Percentiles rank a stretch among this genome's conserved stretches.
These are phyloP conservation scores for Exophiala phaeomuriformis DNA, from an alignment of 2,329 filamentous ascomycete species.

Conservation along the genomic window DNA sequence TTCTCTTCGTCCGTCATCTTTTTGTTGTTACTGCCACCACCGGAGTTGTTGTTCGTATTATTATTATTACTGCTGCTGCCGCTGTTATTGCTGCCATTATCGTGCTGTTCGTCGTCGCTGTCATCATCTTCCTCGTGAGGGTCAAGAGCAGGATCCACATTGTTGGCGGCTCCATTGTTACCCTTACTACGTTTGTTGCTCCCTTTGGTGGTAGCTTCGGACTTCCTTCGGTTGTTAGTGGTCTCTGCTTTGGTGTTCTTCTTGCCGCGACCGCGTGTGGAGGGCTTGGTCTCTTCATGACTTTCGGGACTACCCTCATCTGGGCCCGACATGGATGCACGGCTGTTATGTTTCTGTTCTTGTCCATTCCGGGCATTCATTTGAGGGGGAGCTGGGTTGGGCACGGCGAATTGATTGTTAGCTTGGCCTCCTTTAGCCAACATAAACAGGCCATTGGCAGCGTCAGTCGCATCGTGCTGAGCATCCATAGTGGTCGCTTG, in stretches of 20 bases:
- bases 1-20: slow-evolving; percentile 99
- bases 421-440: slow-evolving; percentile 61
- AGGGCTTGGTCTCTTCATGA: slow-evolving; percentile 56
- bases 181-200: slow-evolving; percentile 68
- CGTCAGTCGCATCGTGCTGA: slow-evolving; percentile 84
- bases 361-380: slow-evolving; percentile 24
- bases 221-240: slow-evolving; percentile 68
- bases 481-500: slow-evolving; percentile 46
- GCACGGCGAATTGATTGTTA: slow-evolving; percentile 47
- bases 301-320: slow-evolving; percentile 67
- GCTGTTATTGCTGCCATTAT: background rate
- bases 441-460: slow-evolving; percentile 88
- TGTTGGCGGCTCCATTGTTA: slow-evolving; percentile 38
- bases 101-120: slow-evolving; percentile 35
- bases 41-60: slow-evolving; percentile 75
- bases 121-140: slow-evolving; percentile 50
- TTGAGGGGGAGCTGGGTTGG: slow-evolving; percentile 41
- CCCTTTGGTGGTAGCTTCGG: slow-evolving; percentile 58
- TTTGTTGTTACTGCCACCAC: slow-evolving; percentile 46
- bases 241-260: slow-evolving; percentile 41
- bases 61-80: slow-evolving; percentile 70
- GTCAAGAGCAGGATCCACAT: slow-evolving; percentile 35
- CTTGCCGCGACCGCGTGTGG: slow-evolving; percentile 62
- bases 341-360: slow-evolving; percentile 39
- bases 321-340: slow-evolving; percentile 37